Evolutionary conservation across 805 yeast genomes (phyloP), one percentile per base, ranked within the genome.

Genomic region (Starmerella riodocensis): DNA sequence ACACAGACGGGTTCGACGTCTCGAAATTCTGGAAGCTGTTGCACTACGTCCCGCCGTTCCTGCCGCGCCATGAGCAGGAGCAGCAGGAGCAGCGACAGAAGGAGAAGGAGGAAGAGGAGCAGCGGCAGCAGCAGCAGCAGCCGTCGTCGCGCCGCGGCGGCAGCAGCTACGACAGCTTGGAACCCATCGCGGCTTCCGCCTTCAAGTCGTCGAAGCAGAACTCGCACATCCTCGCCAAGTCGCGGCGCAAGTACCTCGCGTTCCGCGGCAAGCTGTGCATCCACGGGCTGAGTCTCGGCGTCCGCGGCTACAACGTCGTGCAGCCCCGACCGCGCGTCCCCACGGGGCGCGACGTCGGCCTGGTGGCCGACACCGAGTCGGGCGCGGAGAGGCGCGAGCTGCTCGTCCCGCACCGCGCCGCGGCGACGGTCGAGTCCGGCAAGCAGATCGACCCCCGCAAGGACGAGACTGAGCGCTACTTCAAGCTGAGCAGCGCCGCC

Each of bases 221-320:
- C n/a, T 32, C 37, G 4, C 34, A 37, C 6, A 41, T 49, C 5
- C 13, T 38, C 9, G 30, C 47, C 8, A 29, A 42, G 13, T 37
- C 45, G 7, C 25, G 40, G 16, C 40, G 44, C 12, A 41, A 42
- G 19, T 32, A 41, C 32, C 29, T 39, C 6, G 25, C 40, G 1
- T 39, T 48, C 17, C 34, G 41, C 16, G 45, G 42, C 19, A n/a
- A 14, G 8, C 21, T 50, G 8, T 4, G 12, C n/a, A 18, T 50
- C 3, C 37, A 33, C 18, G 16, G 19, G 4, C 28, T 86, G 16
- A 63, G 66, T 0, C 69, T 88, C 34, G 78, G 84, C 0, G 66
- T 86, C 1, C 72, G 71, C 48, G 96, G 94, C 0, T 80, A 74
- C 51, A 60, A 78, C 0, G 64, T 40, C 16, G 40, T 44, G 6